phyloP scores from a whole-genome alignment of 2,329 filamentous ascomycete species.

The Sporothrix protearum region DNA sequence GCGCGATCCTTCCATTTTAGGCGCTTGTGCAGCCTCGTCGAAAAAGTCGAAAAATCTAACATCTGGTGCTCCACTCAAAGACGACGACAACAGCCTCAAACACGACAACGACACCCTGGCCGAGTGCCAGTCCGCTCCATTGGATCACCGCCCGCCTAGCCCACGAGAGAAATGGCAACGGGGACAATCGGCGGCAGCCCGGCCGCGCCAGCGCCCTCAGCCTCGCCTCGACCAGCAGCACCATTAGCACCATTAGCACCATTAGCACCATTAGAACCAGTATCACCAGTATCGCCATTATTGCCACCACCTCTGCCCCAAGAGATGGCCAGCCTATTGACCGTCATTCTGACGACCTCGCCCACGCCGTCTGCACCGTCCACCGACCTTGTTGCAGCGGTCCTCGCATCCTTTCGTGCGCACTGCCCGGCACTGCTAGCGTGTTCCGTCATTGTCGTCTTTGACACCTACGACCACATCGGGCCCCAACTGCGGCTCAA shows the following conservation, averaged over 20 bases:
- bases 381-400: slow-evolving; percentile 48
- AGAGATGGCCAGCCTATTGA: slow-evolving; percentile 33
- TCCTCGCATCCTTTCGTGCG: slow-evolving; percentile 44
- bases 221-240: neutral
- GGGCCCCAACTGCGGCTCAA: slow-evolving; percentile 46
- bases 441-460: slow-evolving; percentile 49
- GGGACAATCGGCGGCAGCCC: neutral
- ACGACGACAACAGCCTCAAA: neutral
- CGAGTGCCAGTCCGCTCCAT: neutral
- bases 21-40: slow-evolving; percentile 8
- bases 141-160: no score
- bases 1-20: slow-evolving; percentile 2
- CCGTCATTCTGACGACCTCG: slow-evolving; percentile 53
- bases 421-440: slow-evolving; percentile 42
- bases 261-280: no score
- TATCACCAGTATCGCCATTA: neutral
- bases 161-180: neutral
- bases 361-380: slow-evolving; percentile 53
- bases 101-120: no score
- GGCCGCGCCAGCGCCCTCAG: no score
- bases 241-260: neutral
- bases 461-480: slow-evolving; percentile 52
- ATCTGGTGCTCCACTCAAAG: neutral
- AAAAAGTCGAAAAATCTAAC: neutral
- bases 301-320: neutral